Percentiles rank a stretch among this genome's conserved stretches.
These are phyloP conservation scores for Pseudogymnoascus sp. DNA, from an alignment of 2,329 filamentous ascomycete genomes.

Conservation along the genomic window DNA sequence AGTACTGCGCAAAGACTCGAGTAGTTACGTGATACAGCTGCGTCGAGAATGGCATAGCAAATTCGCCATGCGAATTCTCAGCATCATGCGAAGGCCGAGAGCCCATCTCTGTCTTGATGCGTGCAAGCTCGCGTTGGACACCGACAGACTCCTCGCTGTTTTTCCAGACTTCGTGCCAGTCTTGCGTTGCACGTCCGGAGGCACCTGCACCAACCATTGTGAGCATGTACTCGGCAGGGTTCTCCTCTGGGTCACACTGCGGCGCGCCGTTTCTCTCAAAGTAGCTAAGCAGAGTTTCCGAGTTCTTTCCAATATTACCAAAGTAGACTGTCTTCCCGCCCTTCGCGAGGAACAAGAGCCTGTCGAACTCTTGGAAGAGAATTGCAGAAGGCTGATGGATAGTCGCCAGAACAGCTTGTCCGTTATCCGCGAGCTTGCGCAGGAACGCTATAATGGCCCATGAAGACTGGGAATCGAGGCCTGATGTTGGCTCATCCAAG, in stretches of 20 bases:
- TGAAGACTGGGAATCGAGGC: constrained; percentile 87
- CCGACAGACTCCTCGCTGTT: constrained; percentile 27
- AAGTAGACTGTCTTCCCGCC: constrained; percentile 79
- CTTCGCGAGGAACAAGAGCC: constrained; percentile 69
- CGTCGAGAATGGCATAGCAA: constrained; percentile 64
- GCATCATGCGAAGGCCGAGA: constrained; percentile 39
- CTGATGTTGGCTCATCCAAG: constrained; percentile 90
- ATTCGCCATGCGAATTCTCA: constrained; percentile 56
- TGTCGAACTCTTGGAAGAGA: constrained; percentile 85
- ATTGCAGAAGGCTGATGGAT: constrained; percentile 94
- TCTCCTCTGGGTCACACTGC: constrained; percentile 61
- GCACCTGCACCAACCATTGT: constrained; percentile 53
- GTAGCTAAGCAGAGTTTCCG: constrained; percentile 44
- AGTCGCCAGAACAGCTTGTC: constrained; percentile 87
- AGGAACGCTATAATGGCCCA: constrained; percentile 88
- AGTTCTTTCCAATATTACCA: constrained; percentile 59
- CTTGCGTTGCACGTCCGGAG: constrained; percentile 51
- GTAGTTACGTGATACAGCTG: constrained; percentile 61
- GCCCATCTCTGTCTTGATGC: constrained; percentile 21
- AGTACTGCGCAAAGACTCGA: constrained; percentile 72
- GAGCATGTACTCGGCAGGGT: constrained; percentile 71
- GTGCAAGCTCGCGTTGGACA: constrained; percentile 30
- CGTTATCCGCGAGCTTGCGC: constrained; percentile 81
- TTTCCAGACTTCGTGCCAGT: constrained; percentile 46
- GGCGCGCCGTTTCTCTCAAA: constrained; percentile 67